Evolutionary conservation across 345 rosid genomes (phyloP).

Genomic region (Lepidium didymum): DNA sequence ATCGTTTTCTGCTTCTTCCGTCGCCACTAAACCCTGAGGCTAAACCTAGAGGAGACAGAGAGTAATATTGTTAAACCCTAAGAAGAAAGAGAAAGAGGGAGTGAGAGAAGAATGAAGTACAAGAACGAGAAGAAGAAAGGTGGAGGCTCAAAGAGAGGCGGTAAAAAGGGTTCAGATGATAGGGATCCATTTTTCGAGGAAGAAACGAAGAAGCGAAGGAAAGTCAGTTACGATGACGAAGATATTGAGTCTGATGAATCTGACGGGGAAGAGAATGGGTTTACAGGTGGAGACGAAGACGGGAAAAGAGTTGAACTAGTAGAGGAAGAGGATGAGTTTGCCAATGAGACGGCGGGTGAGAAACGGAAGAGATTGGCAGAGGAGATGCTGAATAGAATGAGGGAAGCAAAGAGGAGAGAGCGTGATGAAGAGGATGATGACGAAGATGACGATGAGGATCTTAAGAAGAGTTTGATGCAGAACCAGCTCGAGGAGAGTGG

Average conservation of each 20-base stretch:
- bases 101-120: conserved; percentile 18
- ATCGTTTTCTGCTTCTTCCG: neutral
- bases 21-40: conserved; percentile 33
- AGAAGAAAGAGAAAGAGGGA: neutral
- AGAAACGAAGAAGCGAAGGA: conserved; percentile 45
- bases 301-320: conserved; percentile 20
- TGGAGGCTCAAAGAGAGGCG: conserved; percentile 22
- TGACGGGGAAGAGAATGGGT: conserved; percentile 38
- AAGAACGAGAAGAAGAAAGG: conserved; percentile 33
- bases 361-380: conserved; percentile 61
- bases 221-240: conserved; percentile 44
- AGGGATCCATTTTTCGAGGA: conserved; percentile 45
- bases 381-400: conserved; percentile 35
- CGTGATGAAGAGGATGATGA: conserved; percentile 43
- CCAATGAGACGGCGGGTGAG: conserved; percentile 70
- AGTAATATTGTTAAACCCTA: neutral
- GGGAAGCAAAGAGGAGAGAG: conserved; percentile 36
- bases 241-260: conserved; percentile 59
- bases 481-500: conserved; percentile 92
- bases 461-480: conserved; percentile 60
- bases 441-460: conserved; percentile 46
- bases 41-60: neutral
- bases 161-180: conserved; percentile 26
- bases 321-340: conserved; percentile 36
- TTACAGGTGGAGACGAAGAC: conserved; percentile 18